Evolutionary conservation across 345 rosid species (phyloP).

Genomic region (Eucalyptus viminalis): DNA sequence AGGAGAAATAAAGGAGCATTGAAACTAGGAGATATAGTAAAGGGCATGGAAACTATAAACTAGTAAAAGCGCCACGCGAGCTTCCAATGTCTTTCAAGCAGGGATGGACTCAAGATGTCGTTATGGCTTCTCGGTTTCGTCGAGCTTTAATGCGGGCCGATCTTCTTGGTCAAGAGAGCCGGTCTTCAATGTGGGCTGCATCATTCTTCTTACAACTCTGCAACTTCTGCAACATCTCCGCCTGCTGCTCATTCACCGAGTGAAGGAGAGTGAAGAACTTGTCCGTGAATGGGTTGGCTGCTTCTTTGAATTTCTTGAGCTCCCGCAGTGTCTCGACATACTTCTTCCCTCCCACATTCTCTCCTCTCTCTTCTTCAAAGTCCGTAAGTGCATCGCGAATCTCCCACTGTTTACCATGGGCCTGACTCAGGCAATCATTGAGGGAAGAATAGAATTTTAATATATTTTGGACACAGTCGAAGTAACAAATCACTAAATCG

Average conservation of each 20-base stretch:
- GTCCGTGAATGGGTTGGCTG: conserved; percentile 50
- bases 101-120: no score
- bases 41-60: no score
- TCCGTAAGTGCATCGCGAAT: conserved; percentile 48
- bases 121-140: no score
- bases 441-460: conserved; percentile 7
- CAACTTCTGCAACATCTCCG: conserved; percentile 31
- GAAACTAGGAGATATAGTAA: no score
- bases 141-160: no score
- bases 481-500: no score
- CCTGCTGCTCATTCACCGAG: conserved; percentile 34
- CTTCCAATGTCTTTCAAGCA: no score
- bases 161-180: no score
- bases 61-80: no score
- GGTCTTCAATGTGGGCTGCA: no score
- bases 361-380: conserved; percentile 38
- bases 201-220: conserved; percentile 16
- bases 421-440: conserved; percentile 48
- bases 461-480: no score
- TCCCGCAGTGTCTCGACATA: conserved; percentile 49
- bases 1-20: no score
- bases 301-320: conserved; percentile 46
- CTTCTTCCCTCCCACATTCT: conserved; percentile 13
- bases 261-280: conserved; percentile 44
- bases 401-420: conserved; percentile 49